Evolutionary conservation across 179 eudicot species (phyloP).

Genomic region (Actinidia arguta): DNA sequence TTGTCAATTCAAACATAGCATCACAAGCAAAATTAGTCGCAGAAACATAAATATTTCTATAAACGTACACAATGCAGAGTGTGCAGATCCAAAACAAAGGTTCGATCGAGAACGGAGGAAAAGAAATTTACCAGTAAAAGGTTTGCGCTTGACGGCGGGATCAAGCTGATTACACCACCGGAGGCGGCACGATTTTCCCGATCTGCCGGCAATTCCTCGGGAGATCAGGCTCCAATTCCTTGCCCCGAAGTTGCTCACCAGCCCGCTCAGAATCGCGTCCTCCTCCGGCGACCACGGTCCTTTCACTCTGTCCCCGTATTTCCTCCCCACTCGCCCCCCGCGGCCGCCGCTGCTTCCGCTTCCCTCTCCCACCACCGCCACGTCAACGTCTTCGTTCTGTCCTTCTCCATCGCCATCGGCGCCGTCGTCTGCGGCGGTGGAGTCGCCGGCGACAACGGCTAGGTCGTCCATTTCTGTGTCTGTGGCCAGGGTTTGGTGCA

Average conservation of each 20-base stretch:
- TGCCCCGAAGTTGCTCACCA: constrained; percentile 61
- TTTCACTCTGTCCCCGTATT: constrained; percentile 44
- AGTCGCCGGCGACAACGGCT: not conserved
- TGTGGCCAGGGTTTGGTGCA: not conserved
- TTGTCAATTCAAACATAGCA: not conserved
- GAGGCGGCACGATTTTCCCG: constrained; percentile 73
- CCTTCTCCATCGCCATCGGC: not conserved
- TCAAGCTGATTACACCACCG: constrained; percentile 81
- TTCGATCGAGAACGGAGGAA: not conserved
- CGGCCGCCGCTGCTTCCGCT: constrained; percentile 12
- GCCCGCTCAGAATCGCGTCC: constrained; percentile 46
- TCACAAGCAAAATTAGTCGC: not conserved
- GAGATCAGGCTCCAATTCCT: constrained; percentile 74
- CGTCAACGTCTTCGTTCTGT: not conserved
- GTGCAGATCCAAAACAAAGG: not conserved
- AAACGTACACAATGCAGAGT: not conserved
- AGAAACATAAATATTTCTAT: not conserved
- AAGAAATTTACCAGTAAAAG: constrained; percentile 51
- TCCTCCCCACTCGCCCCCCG: constrained; percentile 12
- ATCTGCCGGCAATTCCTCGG: constrained; percentile 62
- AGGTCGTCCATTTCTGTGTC: constrained; percentile 17
- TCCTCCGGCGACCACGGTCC: constrained; percentile 81
- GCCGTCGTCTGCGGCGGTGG: not conserved
- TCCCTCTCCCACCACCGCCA: constrained; percentile 21
- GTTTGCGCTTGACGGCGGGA: constrained; percentile 61